These are phyloP conservation scores for Fusarium brevicatenulatum DNA, from an alignment of 2,329 filamentous ascomycete genomes.

Conservation along the genomic window DNA sequence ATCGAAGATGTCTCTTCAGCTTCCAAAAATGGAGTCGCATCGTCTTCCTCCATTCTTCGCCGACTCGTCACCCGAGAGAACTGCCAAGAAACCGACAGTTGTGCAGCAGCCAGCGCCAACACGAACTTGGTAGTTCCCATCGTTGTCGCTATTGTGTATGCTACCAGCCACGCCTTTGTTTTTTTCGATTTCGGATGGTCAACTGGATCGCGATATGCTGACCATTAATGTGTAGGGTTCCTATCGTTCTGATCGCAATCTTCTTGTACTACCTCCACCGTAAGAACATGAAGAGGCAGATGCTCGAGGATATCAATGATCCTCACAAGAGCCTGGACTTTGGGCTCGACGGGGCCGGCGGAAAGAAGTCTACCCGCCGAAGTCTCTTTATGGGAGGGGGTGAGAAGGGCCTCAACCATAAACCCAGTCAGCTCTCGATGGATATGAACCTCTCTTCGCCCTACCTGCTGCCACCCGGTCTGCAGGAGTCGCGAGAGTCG, in stretches of 20 bases:
- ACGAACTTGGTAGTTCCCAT: conserved; percentile 69
- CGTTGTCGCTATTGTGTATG: conserved; percentile 76
- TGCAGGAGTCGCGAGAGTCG: conserved; percentile 85
- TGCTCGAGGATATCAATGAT: conserved; percentile 82
- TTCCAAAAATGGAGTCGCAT: neutral
- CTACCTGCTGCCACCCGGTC: conserved; percentile 88
- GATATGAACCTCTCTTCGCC: conserved; percentile 82
- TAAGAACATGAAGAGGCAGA: conserved; percentile 76
- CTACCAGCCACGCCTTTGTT: conserved; percentile 37
- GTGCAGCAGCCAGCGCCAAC: conserved; percentile 63
- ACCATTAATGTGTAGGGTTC: conserved; percentile 68
- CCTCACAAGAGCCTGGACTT: conserved; percentile 94
- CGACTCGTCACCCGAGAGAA: conserved; percentile 37
- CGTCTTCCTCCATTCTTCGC: conserved; percentile 25
- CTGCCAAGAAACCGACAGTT: conserved; percentile 53
- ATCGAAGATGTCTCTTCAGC: conserved; percentile 28
- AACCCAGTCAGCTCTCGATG: conserved; percentile 71
- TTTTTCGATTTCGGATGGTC: conserved; percentile 3
- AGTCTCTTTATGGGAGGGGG: conserved; percentile 57
- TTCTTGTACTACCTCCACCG: conserved; percentile 83
- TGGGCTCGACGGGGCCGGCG: conserved; percentile 67
- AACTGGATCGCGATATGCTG: conserved; percentile 24
- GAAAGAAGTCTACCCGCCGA: conserved; percentile 49
- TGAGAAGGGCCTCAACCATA: conserved; percentile 61
- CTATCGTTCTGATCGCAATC: conserved; percentile 72